These are phyloP conservation scores for Ambrosiella xylebori DNA, from an alignment of 2,329 filamentous ascomycete species.

Conservation along the genomic window DNA sequence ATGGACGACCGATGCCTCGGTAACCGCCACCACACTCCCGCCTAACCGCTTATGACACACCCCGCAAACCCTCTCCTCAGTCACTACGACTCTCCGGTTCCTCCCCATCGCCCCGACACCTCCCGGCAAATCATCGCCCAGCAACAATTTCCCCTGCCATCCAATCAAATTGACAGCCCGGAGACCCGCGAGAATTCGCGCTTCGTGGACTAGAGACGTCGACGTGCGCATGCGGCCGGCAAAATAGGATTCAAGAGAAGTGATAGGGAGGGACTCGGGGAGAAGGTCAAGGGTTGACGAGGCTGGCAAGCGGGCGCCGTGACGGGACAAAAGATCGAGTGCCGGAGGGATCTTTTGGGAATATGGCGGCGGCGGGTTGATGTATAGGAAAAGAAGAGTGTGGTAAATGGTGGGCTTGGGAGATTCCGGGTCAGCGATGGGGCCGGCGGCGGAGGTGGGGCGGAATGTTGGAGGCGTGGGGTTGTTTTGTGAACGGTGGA, in stretches of 20 bases:
- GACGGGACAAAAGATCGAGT: constrained; percentile 71
- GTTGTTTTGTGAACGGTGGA: constrained; percentile 45
- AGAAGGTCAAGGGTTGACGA: constrained; percentile 74
- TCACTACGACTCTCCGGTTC: constrained; percentile 56
- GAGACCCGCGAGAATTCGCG: constrained; percentile 58
- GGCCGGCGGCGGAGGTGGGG: constrained; percentile 19
- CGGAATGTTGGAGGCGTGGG: constrained; percentile 21
- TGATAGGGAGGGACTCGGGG: constrained; percentile 60
- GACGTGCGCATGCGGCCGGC: constrained; percentile 73
- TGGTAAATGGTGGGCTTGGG: constrained; percentile 70
- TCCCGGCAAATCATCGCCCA: constrained; percentile 47
- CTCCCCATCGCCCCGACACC: constrained; percentile 24
- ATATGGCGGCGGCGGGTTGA: constrained; percentile 60
- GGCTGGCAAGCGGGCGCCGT: constrained; percentile 80
- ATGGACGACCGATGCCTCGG: constrained; percentile 72
- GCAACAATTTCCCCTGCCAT: constrained; percentile 52
- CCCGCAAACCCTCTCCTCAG: constrained; percentile 75
- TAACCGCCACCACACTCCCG: constrained; percentile 80
- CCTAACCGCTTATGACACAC: constrained; percentile 89
- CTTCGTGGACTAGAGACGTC: constrained; percentile 66
- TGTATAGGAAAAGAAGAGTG: constrained; percentile 73
- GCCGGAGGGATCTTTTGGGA: constrained; percentile 60
- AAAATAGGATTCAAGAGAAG: constrained; percentile 78
- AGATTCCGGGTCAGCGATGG: constrained; percentile 23
- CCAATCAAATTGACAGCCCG: constrained; percentile 65